Conservation (phyloP, 768 basidiomycete species). For the Lentinula lateritia region DNA sequence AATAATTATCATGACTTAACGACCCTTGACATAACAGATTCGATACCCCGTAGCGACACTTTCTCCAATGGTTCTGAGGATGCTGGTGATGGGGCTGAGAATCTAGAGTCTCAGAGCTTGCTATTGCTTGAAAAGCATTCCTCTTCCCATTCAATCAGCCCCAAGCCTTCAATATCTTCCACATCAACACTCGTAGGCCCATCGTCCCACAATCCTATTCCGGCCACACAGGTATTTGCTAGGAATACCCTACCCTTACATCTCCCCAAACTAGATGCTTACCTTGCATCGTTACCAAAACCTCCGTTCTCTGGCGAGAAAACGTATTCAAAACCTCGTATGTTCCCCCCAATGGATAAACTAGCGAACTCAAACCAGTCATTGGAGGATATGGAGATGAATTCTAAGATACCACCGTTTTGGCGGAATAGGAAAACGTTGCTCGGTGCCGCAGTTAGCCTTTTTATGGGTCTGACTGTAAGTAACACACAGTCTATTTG, state of each 20-base stretch:
- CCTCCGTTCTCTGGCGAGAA: conserved; percentile 33
- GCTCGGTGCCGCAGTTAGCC: conserved; percentile 38
- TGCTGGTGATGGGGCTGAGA: conserved; percentile 10
- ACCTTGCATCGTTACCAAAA: conserved; percentile 42
- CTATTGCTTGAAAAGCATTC: background rate
- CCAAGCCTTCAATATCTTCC: conserved; percentile 1
- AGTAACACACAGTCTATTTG: conserved; percentile 12
- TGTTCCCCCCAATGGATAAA: conserved; percentile 63
- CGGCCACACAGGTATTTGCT: conserved; percentile 53
- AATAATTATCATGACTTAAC: background rate
- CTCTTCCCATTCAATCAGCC: background rate
- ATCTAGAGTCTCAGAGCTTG: background rate
- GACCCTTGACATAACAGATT: conserved; percentile 6
- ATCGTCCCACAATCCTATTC: conserved; percentile 39
- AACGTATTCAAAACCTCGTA: conserved; percentile 20
- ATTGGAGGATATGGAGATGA: conserved; percentile 57
- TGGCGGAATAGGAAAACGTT: conserved; percentile 56
- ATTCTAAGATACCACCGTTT: conserved; percentile 36
- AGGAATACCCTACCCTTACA: conserved; percentile 52
- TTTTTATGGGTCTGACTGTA: conserved; percentile 54
- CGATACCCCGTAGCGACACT: background rate
- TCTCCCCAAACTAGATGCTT: conserved; percentile 56
- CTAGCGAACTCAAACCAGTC: conserved; percentile 42
- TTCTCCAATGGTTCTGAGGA: background rate
- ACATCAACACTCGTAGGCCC: background rate